Percentiles rank a stretch among this genome's conserved stretches.
phyloP scores from a whole-genome alignment of 768 basidiomycete species.

The Kwoniella newhampshirensis region DNA sequence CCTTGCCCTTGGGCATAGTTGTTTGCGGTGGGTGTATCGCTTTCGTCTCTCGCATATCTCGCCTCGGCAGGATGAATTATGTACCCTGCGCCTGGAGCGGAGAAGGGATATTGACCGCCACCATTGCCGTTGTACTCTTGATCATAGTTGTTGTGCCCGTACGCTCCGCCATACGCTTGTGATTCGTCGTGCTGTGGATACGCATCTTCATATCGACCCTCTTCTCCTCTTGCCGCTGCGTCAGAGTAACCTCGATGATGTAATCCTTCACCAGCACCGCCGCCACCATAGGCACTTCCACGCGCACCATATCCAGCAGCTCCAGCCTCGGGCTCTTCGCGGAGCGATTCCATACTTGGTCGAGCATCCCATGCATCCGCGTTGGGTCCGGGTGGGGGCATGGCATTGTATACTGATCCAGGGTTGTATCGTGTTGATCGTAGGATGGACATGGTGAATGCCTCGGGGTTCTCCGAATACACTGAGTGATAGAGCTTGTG shows the following conservation, averaged over 20 bases:
- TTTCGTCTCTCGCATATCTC: conserved; percentile 21
- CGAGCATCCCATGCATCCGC: conserved; percentile 50
- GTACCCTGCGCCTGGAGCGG: conserved; percentile 28
- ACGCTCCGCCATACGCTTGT: conserved; percentile 11
- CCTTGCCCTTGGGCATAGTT: conserved; percentile 23
- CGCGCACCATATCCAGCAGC: conserved; percentile 11
- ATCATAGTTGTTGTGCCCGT: conserved; percentile 7
- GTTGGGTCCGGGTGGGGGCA: conserved; percentile 21
- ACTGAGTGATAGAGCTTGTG: conserved; percentile 76
- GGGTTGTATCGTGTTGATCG: conserved; percentile 43
- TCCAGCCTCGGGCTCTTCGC: conserved; percentile 23
- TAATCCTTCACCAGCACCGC: conserved; percentile 3
- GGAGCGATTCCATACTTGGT: conserved; percentile 38
- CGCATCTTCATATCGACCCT: conserved; percentile 32
- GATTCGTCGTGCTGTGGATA: conserved; percentile 12
- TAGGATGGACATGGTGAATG: conserved; percentile 52
- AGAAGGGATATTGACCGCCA: conserved; percentile 20
- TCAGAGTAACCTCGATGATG: conserved; percentile 14
- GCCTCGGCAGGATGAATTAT: conserved; percentile 33
- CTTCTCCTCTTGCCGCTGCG: conserved; percentile 14
- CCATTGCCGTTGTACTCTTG: neutral
- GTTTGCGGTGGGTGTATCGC: conserved; percentile 31
- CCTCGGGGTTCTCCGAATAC: conserved; percentile 58
- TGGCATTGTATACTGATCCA: conserved; percentile 34
- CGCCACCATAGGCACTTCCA: conserved; percentile 8